These are phyloP conservation scores for Cladophialophora carrionii DNA, from an alignment of 2,329 filamentous ascomycete genomes.

Conservation along the genomic window DNA sequence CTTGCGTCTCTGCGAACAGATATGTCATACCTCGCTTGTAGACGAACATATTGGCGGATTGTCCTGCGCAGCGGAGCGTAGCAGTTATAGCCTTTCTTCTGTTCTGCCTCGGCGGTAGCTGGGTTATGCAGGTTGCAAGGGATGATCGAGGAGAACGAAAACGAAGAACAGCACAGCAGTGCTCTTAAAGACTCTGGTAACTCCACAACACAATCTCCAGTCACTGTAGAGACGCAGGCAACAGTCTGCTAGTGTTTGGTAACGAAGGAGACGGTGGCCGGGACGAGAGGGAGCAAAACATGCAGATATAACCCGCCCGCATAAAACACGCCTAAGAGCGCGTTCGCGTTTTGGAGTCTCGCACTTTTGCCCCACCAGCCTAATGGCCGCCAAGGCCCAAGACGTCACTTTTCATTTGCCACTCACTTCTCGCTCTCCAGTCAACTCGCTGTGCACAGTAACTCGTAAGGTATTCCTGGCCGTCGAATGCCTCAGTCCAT, in stretches of 20 bases:
- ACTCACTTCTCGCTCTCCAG: not conserved
- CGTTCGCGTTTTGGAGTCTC: slow-evolving; percentile 17
- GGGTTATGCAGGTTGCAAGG: slow-evolving; percentile 7
- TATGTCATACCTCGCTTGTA: slow-evolving; percentile 62
- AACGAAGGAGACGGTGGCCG: slow-evolving; percentile 12
- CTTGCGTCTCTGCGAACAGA: slow-evolving; percentile 22
- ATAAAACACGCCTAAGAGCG: slow-evolving; percentile 18
- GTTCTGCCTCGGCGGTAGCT: slow-evolving; percentile 4
- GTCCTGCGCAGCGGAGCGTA: too few relatives aligned
- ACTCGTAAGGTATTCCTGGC: too few relatives aligned
- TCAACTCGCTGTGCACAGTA: too few relatives aligned
- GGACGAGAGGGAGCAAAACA: slow-evolving; percentile 21
- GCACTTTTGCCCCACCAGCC: slow-evolving; percentile 5
- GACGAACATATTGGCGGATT: slow-evolving; percentile 58
- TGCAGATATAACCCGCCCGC: slow-evolving; percentile 17
- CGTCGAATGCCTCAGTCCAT: not conserved
- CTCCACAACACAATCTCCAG: slow-evolving; percentile 14
- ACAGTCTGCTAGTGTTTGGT: slow-evolving; percentile 16
- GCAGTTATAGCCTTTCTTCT: not conserved
- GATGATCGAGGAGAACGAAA: not conserved
- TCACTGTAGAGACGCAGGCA: slow-evolving; percentile 31
- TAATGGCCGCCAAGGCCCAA: not conserved
- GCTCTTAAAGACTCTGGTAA: slow-evolving; percentile 17
- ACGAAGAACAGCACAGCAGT: slow-evolving; percentile 14
- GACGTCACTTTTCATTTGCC: slow-evolving; percentile 14